Conservation (phyloP, 2,329 filamentous ascomycete species). For the Alternaria sp. region DNA sequence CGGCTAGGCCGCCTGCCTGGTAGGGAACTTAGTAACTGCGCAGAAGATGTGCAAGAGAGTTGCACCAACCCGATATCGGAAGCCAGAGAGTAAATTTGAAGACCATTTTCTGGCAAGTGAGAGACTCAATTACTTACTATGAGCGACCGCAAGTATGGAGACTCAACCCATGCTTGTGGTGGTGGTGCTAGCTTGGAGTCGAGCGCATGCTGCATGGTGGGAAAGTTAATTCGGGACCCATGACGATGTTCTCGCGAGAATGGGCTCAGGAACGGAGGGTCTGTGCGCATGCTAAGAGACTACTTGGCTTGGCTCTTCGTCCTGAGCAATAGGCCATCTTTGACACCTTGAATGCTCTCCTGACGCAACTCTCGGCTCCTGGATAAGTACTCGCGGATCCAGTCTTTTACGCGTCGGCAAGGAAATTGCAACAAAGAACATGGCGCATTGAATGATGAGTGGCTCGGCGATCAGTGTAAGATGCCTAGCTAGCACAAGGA, state of each 20-base stretch:
- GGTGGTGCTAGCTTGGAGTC: constrained; percentile 33
- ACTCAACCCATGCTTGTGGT: constrained; percentile 52
- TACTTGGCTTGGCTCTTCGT: not conserved
- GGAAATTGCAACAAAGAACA: not conserved
- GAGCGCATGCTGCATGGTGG: constrained; percentile 45
- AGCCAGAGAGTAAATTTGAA: not conserved
- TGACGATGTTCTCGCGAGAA: constrained; percentile 9
- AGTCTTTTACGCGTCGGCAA: not conserved
- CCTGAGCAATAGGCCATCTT: not conserved
- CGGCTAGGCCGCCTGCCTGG: constrained; percentile 86
- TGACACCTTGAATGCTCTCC: not conserved
- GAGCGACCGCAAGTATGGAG: constrained; percentile 59
- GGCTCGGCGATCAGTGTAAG: constrained; percentile 24
- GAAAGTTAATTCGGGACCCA: constrained; percentile 11
- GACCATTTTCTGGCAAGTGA: not conserved
- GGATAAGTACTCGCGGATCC: not conserved
- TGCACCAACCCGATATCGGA: not conserved
- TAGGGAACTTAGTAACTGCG: constrained; percentile 4
- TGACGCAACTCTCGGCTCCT: not conserved
- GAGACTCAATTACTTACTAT: constrained; percentile 47
- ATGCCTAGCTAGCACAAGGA: constrained; percentile 35
- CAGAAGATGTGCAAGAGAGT: not conserved
- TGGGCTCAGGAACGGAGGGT: constrained; percentile 17
- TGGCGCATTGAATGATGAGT: constrained; percentile 28
- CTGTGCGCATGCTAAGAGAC: constrained; percentile 35